Percentiles rank a stretch among this genome's conserved stretches.
Conservation (phyloP, 257 asterid species). For the Lavandula angustifolia region DNA sequence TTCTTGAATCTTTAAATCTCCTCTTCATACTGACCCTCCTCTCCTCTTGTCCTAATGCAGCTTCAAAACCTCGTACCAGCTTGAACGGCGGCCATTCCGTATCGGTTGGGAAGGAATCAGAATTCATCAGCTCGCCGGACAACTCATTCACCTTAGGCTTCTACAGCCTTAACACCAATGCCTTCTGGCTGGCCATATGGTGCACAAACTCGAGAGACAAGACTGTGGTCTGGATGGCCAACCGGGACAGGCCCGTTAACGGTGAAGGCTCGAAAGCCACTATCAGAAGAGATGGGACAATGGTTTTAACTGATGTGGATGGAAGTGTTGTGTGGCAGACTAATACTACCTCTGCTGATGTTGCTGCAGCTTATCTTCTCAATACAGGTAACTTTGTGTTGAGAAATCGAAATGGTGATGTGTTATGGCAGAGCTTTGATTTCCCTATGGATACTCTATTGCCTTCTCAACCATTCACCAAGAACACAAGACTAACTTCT, state of each 20-base stretch:
- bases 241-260: slow-evolving; percentile 63
- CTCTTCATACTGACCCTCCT: slow-evolving; percentile 18
- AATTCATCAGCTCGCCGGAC: slow-evolving; percentile 52
- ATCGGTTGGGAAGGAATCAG: slow-evolving; percentile 43
- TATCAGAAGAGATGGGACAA: slow-evolving; percentile 42
- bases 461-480: slow-evolving; percentile 61
- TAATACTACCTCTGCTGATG: slow-evolving; percentile 38
- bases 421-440: slow-evolving; percentile 72
- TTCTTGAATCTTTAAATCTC: slow-evolving; percentile 17
- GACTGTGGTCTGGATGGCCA: slow-evolving; percentile 69
- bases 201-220: slow-evolving; percentile 57
- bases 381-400: slow-evolving; percentile 59
- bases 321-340: slow-evolving; percentile 54
- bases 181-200: slow-evolving; percentile 70
- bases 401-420: slow-evolving; percentile 32
- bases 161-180: slow-evolving; percentile 50
- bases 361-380: slow-evolving; percentile 49
- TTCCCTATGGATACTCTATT: slow-evolving; percentile 62
- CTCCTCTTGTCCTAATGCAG: slow-evolving; percentile 16
- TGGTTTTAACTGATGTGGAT: slow-evolving; percentile 51
- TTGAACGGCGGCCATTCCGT: slow-evolving; percentile 47
- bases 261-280: slow-evolving; percentile 40
- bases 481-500: slow-evolving; percentile 53
- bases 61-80: slow-evolving; percentile 30
- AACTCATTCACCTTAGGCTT: slow-evolving; percentile 65